Base-by-base conservation (phyloP, 2,329 filamentous ascomycete genomes). In the Anthostomella pinea region DNA sequence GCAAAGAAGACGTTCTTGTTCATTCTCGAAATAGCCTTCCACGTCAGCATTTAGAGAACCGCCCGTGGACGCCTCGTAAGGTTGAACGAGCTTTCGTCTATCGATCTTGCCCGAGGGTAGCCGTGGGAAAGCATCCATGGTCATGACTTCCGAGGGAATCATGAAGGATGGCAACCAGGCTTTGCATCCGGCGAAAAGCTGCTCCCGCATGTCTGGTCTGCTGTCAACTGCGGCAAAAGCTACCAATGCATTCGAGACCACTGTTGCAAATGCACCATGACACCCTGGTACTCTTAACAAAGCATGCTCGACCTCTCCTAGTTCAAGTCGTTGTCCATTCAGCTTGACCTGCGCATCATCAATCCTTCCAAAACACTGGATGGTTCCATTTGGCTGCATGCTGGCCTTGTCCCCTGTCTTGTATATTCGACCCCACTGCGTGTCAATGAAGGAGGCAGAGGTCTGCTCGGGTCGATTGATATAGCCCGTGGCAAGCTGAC, bases 291-390 rank as follows among this genome's bases (percentile, higher is more conserved):
- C 73, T 36, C 75, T 75, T 28, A 83, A 69, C 3, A 82, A 72
- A 1, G 78, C 83, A 48, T 87, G 78, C 55, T 91, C 86, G 14
- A 89, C 72, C 54, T 90, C 87, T 0, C 85, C 85, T 4, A 93
- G 75, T 54, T 93, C 85, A 33, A 94, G 76, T 31, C 88, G 74
- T 60, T 95, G 89, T 1, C 89, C 89, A 35, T 88, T 77, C 6
- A 95, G 70, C 62, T 95, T 95, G 33, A 95, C 81, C 59, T 96
- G 90, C 1, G 87, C 88, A 32, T 79, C 78, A 2, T 77, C 76
- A 9, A 95, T 81, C 8, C 90, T 81, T 0, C 90, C 90, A 21
- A 90, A 71, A 53, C 87, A 94, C 58, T 95, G 85, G n/a, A 96
- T 69, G 0, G 73, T 77, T 1, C 88, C 87, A 41, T 85, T 72